Conservation (phyloP, 257 asterid genomes). For the Nicotiana attenuata region DNA sequence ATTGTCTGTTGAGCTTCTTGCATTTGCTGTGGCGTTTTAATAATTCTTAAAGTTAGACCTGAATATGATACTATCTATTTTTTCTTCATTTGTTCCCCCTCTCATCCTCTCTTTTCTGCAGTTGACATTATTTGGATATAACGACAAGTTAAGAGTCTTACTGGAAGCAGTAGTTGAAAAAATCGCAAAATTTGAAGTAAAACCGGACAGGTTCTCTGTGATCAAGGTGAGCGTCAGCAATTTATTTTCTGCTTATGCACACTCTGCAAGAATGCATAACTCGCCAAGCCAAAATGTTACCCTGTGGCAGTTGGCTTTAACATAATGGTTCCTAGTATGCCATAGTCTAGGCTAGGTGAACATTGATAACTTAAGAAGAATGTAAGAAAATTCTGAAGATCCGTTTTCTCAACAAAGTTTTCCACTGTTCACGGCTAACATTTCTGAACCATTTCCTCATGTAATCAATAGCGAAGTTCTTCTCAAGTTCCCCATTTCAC, state of each 20-base stretch:
- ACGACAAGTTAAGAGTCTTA: conserved; percentile 73
- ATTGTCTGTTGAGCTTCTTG: neutral
- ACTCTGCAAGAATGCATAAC: neutral
- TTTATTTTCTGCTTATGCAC: conserved; percentile 10
- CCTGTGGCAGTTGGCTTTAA: neutral
- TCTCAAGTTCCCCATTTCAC: neutral
- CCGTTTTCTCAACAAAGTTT: neutral
- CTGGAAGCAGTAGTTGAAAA: conserved; percentile 67
- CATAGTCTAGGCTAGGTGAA: neutral
- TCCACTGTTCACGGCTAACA: neutral
- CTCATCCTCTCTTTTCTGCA: conserved; percentile 23
- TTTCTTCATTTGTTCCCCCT: conserved; percentile 5
- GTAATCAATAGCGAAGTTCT: neutral
- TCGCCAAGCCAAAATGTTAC: neutral
- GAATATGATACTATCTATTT: neutral
- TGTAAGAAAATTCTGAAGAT: neutral
- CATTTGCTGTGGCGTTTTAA: neutral
- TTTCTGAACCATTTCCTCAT: neutral
- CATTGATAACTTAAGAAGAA: neutral
- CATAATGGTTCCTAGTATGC: neutral
- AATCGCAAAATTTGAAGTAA: conserved; percentile 80
- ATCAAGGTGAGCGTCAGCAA: conserved; percentile 58
- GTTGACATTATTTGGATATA: conserved; percentile 89
- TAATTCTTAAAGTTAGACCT: neutral
- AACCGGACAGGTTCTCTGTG: conserved; percentile 85